phyloP scores from a whole-genome alignment of 2,329 filamentous ascomycete species.

The Fusarium secorum region DNA sequence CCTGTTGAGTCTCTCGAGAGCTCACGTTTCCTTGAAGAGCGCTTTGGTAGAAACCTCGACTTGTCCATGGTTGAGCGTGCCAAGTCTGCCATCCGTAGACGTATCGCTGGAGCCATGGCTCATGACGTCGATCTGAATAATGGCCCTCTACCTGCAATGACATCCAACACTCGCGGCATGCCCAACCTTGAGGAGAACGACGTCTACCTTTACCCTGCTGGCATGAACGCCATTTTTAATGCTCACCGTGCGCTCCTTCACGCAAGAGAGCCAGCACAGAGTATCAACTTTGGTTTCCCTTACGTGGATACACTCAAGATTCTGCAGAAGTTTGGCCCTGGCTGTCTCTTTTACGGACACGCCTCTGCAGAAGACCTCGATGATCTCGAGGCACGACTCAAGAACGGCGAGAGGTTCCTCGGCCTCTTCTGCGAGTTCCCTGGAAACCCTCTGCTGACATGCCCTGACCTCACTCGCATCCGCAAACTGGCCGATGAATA shows the following conservation, averaged over 20 bases:
- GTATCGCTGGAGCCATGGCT: conserved; percentile 87
- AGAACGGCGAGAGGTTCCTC: conserved; percentile 77
- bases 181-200: conserved; percentile 81
- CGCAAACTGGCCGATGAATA: conserved; percentile 80
- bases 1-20: conserved; percentile 67
- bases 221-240: conserved; percentile 96
- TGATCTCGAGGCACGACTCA: conserved; percentile 77
- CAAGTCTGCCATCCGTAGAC: conserved; percentile 82
- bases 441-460: conserved; percentile 85
- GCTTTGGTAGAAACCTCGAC: conserved; percentile 91
- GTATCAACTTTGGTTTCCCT: conserved; percentile 94
- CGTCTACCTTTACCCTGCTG: conserved; percentile 85
- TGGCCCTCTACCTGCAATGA: conserved; percentile 33
- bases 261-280: conserved; percentile 71
- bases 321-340: conserved; percentile 90
- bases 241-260: conserved; percentile 77
- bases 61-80: conserved; percentile 80
- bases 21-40: conserved; percentile 86
- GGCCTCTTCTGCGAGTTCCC: conserved; percentile 95
- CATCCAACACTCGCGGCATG: conserved; percentile 62
- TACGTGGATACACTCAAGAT: conserved; percentile 98
- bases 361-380: conserved; percentile 81
- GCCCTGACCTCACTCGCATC: conserved; percentile 85
- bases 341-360: conserved; percentile 86
- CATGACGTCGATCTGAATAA: conserved; percentile 66